A percentile compares a stretch with the other conserved stretches of the same genome.
phyloP scores from a whole-genome alignment of 2,329 filamentous ascomycete genomes.

The Xylaria arbuscula region DNA sequence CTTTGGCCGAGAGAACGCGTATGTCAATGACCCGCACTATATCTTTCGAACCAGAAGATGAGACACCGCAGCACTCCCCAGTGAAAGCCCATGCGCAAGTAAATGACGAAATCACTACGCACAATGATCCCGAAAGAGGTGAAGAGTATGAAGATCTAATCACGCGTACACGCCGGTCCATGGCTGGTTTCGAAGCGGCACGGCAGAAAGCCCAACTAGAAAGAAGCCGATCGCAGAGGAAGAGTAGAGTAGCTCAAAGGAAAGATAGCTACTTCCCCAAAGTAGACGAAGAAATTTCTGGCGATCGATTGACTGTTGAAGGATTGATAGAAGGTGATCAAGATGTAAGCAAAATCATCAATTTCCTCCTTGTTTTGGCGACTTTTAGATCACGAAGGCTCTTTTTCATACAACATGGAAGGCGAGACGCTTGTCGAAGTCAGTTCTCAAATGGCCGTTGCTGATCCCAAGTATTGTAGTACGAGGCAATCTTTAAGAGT shows the following conservation, averaged over 20 bases:
- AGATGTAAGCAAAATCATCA: slow-evolving; percentile 55
- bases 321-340: slow-evolving; percentile 71
- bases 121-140: slow-evolving; percentile 40
- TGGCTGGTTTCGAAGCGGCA: slow-evolving; percentile 71
- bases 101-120: slow-evolving; percentile 39
- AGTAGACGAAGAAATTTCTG: slow-evolving; percentile 58
- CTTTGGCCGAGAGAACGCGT: slow-evolving; percentile 81
- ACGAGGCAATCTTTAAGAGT: slow-evolving; percentile 85
- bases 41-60: slow-evolving; percentile 52
- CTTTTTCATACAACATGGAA: not conserved
- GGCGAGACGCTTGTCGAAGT: not conserved
- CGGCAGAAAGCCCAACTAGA: slow-evolving; percentile 70
- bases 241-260: slow-evolving; percentile 55
- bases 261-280: slow-evolving; percentile 61
- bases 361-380: not conserved
- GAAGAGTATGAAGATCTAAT: slow-evolving; percentile 62
- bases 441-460: not conserved
- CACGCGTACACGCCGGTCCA: slow-evolving; percentile 68
- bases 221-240: slow-evolving; percentile 62
- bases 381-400: not conserved
- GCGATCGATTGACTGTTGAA: slow-evolving; percentile 56
- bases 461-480: slow-evolving; percentile 30
- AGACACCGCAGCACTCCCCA: slow-evolving; percentile 39
- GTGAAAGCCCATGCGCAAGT: slow-evolving; percentile 37
- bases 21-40: slow-evolving; percentile 75